Conservation (phyloP, 2,329 filamentous ascomycete genomes). For the Zymoseptoria pseudotritici region DNA sequence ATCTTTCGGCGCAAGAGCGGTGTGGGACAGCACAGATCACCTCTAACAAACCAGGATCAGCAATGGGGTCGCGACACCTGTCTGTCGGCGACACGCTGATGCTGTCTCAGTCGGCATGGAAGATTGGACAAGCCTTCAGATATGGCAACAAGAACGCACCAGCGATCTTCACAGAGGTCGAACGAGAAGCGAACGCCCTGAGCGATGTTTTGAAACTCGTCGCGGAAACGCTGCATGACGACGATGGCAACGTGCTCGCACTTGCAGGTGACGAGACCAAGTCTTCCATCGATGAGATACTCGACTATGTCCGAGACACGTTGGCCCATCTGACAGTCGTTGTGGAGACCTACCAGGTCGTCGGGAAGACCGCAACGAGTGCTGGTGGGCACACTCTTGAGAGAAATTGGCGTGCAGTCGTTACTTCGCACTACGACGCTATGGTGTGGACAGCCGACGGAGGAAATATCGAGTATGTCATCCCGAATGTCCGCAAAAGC, state of each 20-base stretch:
- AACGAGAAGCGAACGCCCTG: slow-evolving; percentile 36
- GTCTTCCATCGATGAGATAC: slow-evolving; percentile 33
- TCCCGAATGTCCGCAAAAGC: not conserved
- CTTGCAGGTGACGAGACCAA: slow-evolving; percentile 31
- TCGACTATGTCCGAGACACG: slow-evolving; percentile 34
- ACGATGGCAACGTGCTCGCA: slow-evolving; percentile 28
- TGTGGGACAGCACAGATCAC: not conserved
- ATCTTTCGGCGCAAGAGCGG: not conserved
- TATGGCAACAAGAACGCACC: slow-evolving; percentile 35
- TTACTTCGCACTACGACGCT: slow-evolving; percentile 36
- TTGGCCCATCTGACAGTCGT: slow-evolving; percentile 39
- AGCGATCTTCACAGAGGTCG: slow-evolving; percentile 36
- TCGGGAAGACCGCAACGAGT: slow-evolving; percentile 34
- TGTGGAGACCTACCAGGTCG: slow-evolving; percentile 39
- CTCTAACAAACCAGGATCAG: not conserved
- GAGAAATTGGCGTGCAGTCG: slow-evolving; percentile 37
- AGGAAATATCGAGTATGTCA: slow-evolving; percentile 29
- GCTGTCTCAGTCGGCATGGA: slow-evolving; percentile 42
- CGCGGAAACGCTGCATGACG: slow-evolving; percentile 36
- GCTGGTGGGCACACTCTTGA: slow-evolving; percentile 36
- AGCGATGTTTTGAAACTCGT: slow-evolving; percentile 38
- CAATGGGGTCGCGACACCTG: slow-evolving; percentile 21
- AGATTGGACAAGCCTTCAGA: slow-evolving; percentile 38
- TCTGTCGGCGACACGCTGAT: slow-evolving; percentile 38
- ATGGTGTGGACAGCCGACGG: slow-evolving; percentile 42